These are phyloP conservation scores for Acanthamoeba sp. DNA, from an alignment of 208 protist genomes.

Conservation along the genomic window DNA sequence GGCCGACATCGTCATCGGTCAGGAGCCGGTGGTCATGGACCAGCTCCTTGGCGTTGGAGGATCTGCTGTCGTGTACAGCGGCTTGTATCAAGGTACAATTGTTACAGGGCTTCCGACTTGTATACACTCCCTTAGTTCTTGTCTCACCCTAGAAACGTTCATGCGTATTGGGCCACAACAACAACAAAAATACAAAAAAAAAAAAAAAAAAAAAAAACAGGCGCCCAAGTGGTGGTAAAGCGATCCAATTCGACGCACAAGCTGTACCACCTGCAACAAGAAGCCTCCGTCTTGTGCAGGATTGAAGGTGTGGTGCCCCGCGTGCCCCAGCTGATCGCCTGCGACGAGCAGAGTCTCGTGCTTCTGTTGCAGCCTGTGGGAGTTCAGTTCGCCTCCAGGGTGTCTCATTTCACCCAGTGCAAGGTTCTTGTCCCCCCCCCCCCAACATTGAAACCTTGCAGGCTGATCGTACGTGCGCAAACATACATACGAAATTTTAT, in stretches of 20 bases:
- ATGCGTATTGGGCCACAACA: background rate
- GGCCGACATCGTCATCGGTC: background rate
- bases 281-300: background rate
- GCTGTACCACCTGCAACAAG: background rate
- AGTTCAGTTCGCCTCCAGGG: constrained; percentile 4
- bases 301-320: background rate
- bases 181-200: no score
- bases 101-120: background rate
- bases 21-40: constrained; percentile 5
- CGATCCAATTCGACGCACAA: background rate
- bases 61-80: constrained; percentile 25
- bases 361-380: background rate
- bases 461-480: no score
- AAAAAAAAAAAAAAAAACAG: no score
- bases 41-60: constrained; percentile 26
- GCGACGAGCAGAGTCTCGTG: background rate
- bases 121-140: no score
- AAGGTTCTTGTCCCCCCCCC: no score
- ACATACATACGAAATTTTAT: background rate
- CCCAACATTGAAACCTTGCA: no score
- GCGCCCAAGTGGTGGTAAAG: background rate
- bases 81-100: background rate
- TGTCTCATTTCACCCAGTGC: background rate
- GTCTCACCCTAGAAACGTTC: background rate
- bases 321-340: background rate